Evolutionary conservation across 2,329 filamentous ascomycete species (phyloP), one percentile per base, ranked within the genome.

Genomic region (Cladophialophora immunda): DNA sequence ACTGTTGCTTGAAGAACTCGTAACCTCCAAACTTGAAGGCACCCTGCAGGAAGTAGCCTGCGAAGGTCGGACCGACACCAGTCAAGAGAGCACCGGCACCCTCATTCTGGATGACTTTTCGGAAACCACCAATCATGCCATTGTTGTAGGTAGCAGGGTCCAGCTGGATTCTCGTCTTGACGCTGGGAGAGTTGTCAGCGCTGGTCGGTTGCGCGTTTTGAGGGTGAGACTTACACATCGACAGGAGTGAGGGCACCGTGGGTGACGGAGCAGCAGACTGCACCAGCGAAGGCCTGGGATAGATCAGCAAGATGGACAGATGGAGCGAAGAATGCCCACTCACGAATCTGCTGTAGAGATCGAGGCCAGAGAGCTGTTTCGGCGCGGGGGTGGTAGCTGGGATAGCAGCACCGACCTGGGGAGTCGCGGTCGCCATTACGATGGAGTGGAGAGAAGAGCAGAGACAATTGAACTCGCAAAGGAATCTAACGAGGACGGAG

Each of bases 221-320:
- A 36, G 64, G 64, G 25, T 61, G 19, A 64, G 57, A 92, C 94
- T 83, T 95, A 98, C 94, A 99, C 95, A 92, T 99, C 95, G 82
- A 99, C 93, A 79, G 95, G 95, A 75, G 95, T 99, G 77, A 98
- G 90, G 78, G 87, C 91, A 83, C 94, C 95, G 89, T 99, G 95
- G 79, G 95, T 99, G 84, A 98, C 85, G 76, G 94, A 95, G 84
- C 95, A 99, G 90, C 95, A 97, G 86, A 98, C 85, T 76, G 95
- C 95, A 84, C 95, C 95, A 77, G 95, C 94, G 77, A 99, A 91
- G 84, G 95, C 94, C 71, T 73, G 41, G 15, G 17, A 52, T 9
- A 15, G 61, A 60, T 64, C 9, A 68, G 56, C 29, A 9, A 55
- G 19, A 15, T 1, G 32, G 45, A 50, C 15, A 58, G 4, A 36